Evolutionary conservation across 106 monocot species (phyloP).

Genomic region (Allium sativum): DNA sequence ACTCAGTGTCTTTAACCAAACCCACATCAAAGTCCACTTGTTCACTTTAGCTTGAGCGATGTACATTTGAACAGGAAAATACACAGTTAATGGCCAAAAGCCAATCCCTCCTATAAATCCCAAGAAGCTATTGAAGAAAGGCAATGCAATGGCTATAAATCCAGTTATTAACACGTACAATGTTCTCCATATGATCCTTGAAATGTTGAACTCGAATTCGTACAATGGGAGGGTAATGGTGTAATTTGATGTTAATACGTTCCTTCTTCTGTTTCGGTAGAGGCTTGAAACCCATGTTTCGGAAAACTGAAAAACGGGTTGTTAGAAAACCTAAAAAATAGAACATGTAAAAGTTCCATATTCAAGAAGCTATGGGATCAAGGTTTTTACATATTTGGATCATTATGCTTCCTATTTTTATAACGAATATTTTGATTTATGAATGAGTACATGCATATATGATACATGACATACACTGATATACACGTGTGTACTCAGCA

Average conservation of each 20-base stretch:
- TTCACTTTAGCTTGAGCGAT: slow-evolving; percentile 18
- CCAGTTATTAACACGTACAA: slow-evolving; percentile 20
- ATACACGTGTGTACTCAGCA: too few species aligned
- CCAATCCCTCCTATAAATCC: slow-evolving; percentile 28
- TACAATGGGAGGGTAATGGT: slow-evolving; percentile 4
- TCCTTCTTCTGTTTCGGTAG: slow-evolving; percentile 9
- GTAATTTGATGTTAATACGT: slow-evolving; percentile 10
- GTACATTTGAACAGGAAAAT: slow-evolving; percentile 33
- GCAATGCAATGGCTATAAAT: slow-evolving; percentile 29
- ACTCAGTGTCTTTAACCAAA: slow-evolving; percentile 29
- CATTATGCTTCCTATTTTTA: too few species aligned
- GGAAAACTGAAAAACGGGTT: slow-evolving; percentile 30
- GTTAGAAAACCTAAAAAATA: slow-evolving; percentile 29
- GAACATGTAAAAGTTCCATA: too few species aligned
- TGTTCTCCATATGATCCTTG: slow-evolving; percentile 22
- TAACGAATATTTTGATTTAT: too few species aligned
- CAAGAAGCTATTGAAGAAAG: slow-evolving; percentile 40
- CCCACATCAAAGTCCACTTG: slow-evolving; percentile 21
- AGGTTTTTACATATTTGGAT: too few species aligned
- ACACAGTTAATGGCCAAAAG: slow-evolving; percentile 41
- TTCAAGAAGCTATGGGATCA: too few species aligned
- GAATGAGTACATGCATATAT: too few species aligned
- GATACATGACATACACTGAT: too few species aligned
- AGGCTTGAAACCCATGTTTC: slow-evolving; percentile 9
- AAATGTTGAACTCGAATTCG: slow-evolving; percentile 11